phyloP scores from a whole-genome alignment of 208 protist genomes.

The Polymyxa betae region DNA sequence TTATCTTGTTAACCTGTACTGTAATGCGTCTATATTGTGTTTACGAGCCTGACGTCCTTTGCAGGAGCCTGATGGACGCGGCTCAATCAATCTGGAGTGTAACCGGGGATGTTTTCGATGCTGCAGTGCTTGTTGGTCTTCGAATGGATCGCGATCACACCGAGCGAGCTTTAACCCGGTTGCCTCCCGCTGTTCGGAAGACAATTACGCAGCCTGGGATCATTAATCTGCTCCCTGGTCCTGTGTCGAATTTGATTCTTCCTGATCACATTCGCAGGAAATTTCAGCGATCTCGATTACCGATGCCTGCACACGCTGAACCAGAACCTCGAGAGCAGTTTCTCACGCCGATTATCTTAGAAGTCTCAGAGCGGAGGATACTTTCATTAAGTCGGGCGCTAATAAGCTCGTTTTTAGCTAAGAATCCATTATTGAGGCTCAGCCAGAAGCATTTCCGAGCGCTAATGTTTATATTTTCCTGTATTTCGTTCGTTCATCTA shows the following conservation, averaged over 20 bases:
- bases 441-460: neutral
- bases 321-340: neutral
- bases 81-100: neutral
- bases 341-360: neutral
- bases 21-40: neutral
- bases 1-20: neutral
- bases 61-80: neutral
- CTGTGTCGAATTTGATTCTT: neutral
- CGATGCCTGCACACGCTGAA: neutral
- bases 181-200: neutral
- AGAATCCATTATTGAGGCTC: neutral
- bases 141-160: neutral
- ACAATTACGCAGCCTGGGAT: neutral
- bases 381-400: neutral
- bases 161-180: neutral
- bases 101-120: neutral
- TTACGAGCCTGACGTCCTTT: neutral
- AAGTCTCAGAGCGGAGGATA: neutral
- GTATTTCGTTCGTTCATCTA: neutral
- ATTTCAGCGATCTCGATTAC: neutral
- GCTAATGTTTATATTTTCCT: neutral
- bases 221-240: neutral
- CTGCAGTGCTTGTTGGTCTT: neutral
- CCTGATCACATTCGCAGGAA: neutral
- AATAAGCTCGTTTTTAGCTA: neutral